phyloP scores from a whole-genome alignment of 495 filamentous ascomycete genomes.

The Apiosordaria backusii region DNA sequence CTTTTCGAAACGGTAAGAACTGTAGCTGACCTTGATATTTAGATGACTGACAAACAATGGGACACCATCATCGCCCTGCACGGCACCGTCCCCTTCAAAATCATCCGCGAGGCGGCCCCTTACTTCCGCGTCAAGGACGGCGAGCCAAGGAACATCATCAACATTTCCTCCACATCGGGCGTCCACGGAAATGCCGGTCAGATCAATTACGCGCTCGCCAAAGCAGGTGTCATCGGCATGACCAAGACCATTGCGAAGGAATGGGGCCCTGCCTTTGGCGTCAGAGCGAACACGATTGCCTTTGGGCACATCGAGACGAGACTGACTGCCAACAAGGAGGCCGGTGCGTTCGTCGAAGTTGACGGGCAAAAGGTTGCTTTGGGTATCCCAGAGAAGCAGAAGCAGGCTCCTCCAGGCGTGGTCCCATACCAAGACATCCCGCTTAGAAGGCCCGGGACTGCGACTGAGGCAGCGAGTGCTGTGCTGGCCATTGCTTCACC shows the following conservation, averaged over 20 bases:
- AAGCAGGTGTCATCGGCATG: constrained; percentile 74
- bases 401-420: constrained; percentile 25
- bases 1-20: constrained; percentile 6
- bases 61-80: constrained; percentile 78
- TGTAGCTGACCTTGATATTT: constrained; percentile 5
- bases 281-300: constrained; percentile 77
- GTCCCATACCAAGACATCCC: constrained; percentile 67
- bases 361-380: constrained; percentile 74
- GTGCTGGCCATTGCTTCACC: constrained; percentile 78
- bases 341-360: constrained; percentile 70
- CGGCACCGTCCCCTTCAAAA: constrained; percentile 77
- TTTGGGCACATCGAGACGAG: constrained; percentile 77
- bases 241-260: constrained; percentile 88
- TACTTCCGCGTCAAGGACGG: constrained; percentile 85
- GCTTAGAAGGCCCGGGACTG: constrained; percentile 66
- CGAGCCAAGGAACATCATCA: constrained; percentile 72
- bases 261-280: constrained; percentile 82
- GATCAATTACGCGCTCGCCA: constrained; percentile 79
- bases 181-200: constrained; percentile 83
- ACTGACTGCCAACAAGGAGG: constrained; percentile 75
- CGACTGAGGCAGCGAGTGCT: constrained; percentile 74
- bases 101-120: constrained; percentile 71
- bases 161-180: constrained; percentile 75
- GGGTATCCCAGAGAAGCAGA: constrained; percentile 61
- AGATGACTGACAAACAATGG: constrained; percentile 91